These are phyloP conservation scores for Lizonia empirigonia DNA, from an alignment of 2,329 filamentous ascomycete genomes.

Conservation along the genomic window DNA sequence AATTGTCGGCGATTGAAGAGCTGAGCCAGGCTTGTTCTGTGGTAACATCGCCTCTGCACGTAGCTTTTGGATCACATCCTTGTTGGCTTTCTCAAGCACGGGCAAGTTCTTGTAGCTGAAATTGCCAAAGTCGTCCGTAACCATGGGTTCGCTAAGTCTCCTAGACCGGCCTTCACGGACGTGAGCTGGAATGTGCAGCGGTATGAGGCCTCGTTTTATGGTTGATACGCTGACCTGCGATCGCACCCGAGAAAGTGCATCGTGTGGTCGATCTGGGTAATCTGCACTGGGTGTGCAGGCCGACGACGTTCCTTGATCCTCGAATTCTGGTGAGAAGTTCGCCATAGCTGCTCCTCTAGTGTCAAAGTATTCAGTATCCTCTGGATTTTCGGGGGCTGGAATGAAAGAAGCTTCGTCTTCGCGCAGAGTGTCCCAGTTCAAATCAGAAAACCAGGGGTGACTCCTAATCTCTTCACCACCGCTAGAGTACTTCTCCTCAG, in stretches of 20 bases:
- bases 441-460: constrained; percentile 85
- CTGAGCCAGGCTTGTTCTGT: constrained; percentile 57
- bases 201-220: constrained; percentile 90
- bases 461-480: constrained; percentile 90
- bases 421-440: constrained; percentile 90
- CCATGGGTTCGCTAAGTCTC: constrained; percentile 86
- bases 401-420: constrained; percentile 97
- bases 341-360: constrained; percentile 87
- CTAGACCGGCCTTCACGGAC: constrained; percentile 89
- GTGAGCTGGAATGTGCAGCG: constrained; percentile 93
- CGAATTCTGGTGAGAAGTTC: constrained; percentile 90
- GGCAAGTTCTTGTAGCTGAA: constrained; percentile 98
- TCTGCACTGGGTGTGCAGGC: constrained; percentile 71
- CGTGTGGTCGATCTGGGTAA: constrained; percentile 88
- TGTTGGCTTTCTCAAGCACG: constrained; percentile 96
- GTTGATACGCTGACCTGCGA: constrained; percentile 81
- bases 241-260: constrained; percentile 87
- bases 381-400: constrained; percentile 87
- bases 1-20: constrained; percentile 50
- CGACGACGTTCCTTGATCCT: constrained; percentile 83
- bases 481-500: constrained; percentile 77
- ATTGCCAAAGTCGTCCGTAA: constrained; percentile 89
- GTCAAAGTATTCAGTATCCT: constrained; percentile 99
- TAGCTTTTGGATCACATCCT: constrained; percentile 96
- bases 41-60: constrained; percentile 85